These are phyloP conservation scores for Botryosphaeria dothidea DNA, from an alignment of 2,329 filamentous ascomycete species.

Conservation along the genomic window DNA sequence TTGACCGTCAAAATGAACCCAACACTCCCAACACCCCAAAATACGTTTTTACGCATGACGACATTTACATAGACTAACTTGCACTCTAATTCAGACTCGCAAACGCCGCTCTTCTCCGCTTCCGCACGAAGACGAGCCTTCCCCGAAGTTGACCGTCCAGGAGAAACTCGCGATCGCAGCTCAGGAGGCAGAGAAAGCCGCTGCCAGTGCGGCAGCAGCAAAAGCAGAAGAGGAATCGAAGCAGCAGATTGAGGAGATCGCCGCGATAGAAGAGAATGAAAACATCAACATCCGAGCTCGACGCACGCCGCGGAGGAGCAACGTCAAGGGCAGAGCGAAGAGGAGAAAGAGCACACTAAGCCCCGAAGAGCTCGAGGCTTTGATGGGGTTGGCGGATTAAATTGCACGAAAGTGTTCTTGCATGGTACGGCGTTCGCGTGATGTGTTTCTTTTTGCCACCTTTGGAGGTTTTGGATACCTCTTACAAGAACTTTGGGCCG, in stretches of 20 bases:
- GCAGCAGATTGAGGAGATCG: conserved; percentile 24
- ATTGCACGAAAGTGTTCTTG: not conserved
- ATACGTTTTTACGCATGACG: not conserved
- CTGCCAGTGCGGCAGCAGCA: conserved; percentile 29
- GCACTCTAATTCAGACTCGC: conserved; percentile 28
- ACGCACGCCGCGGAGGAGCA: conserved; percentile 47
- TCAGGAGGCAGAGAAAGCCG: conserved; percentile 46
- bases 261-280: conserved; percentile 13
- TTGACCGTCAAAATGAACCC: not conserved
- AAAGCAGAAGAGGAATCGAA: conserved; percentile 18
- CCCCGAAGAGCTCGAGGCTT: conserved; percentile 68
- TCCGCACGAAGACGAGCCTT: conserved; percentile 39
- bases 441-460: not conserved
- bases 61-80: conserved; percentile 1
- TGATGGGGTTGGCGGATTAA: conserved; percentile 32
- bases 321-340: conserved; percentile 58
- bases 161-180: conserved; percentile 49
- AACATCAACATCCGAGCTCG: conserved; percentile 33
- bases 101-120: conserved; percentile 41
- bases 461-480: not conserved
- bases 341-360: conserved; percentile 73
- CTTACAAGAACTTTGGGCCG: not conserved
- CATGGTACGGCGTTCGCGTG: not conserved
- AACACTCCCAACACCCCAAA: not conserved
- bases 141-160: conserved; percentile 44